phyloP scores from a whole-genome alignment of 1,284 basidiomycete species.

The Coniferiporia weirii region DNA sequence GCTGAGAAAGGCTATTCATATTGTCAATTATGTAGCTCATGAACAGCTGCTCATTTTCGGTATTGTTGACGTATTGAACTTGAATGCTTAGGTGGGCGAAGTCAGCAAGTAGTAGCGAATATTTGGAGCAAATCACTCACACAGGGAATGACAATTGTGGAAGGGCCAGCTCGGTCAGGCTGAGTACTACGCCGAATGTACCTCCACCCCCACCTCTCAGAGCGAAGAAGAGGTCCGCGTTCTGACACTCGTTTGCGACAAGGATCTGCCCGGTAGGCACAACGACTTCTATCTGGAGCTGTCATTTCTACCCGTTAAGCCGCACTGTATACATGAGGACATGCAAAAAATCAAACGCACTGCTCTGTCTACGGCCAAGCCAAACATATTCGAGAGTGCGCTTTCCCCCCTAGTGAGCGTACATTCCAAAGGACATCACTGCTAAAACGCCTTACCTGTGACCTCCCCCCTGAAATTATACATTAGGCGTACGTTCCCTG shows the following conservation, averaged over 20 bases:
- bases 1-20: not conserved
- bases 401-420: constrained; percentile 36
- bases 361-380: constrained; percentile 37
- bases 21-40: not conserved
- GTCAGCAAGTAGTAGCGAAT: not conserved
- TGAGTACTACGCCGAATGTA: constrained; percentile 30
- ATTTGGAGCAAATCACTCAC: not conserved
- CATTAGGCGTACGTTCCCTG: not conserved
- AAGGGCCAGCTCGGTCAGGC: constrained; percentile 24
- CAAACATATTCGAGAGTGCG: constrained; percentile 32
- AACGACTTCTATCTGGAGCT: constrained; percentile 39
- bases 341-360: constrained; percentile 25
- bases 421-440: not conserved
- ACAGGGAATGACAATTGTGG: not conserved
- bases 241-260: constrained; percentile 36
- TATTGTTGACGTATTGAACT: not conserved
- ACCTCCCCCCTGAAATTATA: constrained; percentile 30
- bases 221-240: constrained; percentile 40
- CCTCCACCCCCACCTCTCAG: constrained; percentile 36
- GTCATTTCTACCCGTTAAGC: not conserved
- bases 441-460: constrained; percentile 11
- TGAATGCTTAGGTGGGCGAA: not conserved
- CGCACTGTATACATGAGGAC: constrained; percentile 17
- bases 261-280: constrained; percentile 35
- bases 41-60: not conserved